Percentiles rank a stretch among this genome's conserved stretches.
These are phyloP conservation scores for Vachellia pachyceras DNA, from an alignment of 306 rosid genomes.

Conservation along the genomic window DNA sequence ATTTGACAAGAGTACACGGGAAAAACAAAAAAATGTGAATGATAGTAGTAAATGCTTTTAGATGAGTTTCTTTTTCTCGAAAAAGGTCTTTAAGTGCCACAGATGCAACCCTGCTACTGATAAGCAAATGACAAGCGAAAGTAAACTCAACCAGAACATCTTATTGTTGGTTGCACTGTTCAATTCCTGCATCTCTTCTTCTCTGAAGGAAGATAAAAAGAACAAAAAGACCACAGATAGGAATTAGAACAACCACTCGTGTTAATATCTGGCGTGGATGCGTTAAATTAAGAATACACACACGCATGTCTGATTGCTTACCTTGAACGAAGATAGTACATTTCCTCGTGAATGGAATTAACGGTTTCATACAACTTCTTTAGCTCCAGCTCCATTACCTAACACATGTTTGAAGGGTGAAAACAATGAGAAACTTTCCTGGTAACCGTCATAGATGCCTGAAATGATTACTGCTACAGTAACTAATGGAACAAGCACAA, in stretches of 20 bases:
- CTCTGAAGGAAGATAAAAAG: constrained; percentile 54
- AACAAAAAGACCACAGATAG: neutral
- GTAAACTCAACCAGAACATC: constrained; percentile 85
- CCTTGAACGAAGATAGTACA: constrained; percentile 85
- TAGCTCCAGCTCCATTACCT: constrained; percentile 90
- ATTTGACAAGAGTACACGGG: constrained; percentile 31
- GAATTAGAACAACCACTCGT: constrained; percentile 1
- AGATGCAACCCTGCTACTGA: constrained; percentile 85
- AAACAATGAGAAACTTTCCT: constrained; percentile 6
- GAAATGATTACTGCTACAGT: constrained; percentile 10
- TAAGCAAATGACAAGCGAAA: constrained; percentile 74
- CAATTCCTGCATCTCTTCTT: constrained; percentile 93
- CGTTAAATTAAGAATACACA: neutral
- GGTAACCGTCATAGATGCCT: neutral
- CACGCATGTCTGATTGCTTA: constrained; percentile 36
- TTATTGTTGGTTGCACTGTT: constrained; percentile 66
- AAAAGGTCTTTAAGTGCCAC: constrained; percentile 94
- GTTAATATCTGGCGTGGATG: neutral
- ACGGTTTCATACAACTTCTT: constrained; percentile 75
- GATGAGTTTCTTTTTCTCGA: constrained; percentile 93
- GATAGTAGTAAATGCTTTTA: constrained; percentile 41
- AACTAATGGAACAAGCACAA: constrained; percentile 21
- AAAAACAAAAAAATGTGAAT: neutral
- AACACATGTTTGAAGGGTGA: constrained; percentile 25
- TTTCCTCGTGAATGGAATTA: constrained; percentile 80